Evolutionary conservation across 1,139 yeast genomes (phyloP).

Genomic region (Pichia sp.): DNA sequence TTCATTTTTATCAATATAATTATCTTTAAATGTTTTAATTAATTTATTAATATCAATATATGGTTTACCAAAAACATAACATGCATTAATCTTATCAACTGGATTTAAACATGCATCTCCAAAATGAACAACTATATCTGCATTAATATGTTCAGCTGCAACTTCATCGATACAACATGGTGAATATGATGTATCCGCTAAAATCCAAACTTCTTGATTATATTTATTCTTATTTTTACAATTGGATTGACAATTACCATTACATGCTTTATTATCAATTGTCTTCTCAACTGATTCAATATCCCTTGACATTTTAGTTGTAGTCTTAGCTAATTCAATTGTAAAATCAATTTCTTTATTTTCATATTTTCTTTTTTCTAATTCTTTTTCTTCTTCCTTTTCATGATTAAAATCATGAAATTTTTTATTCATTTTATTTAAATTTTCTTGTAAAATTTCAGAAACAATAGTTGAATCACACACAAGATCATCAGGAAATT

Average conservation of each 20-base stretch:
- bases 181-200: conserved; percentile 94
- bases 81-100: conserved; percentile 62
- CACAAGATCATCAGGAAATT: conserved; percentile 79
- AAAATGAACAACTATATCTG: conserved; percentile 83
- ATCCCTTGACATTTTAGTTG: conserved; percentile 10
- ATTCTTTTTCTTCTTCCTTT: conserved; percentile 10
- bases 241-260: conserved; percentile 24
- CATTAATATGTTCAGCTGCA: conserved; percentile 87
- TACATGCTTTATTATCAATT: conserved; percentile 16
- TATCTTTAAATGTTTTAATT: conserved; percentile 33
- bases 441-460: conserved; percentile 37
- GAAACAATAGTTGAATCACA: conserved; percentile 73
- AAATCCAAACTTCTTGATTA: conserved; percentile 48
- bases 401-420: conserved; percentile 9
- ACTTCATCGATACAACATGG: conserved; percentile 96
- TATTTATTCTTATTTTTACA: conserved; percentile 19
- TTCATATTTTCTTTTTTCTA: not conserved
- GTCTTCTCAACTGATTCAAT: conserved; percentile 16
- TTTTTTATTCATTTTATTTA: conserved; percentile 18
- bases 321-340: not conserved
- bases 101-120: conserved; percentile 93
- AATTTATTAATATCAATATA: conserved; percentile 35
- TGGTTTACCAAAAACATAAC: conserved; percentile 73
- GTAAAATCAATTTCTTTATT: conserved; percentile 15
- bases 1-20: conserved; percentile 33